These are phyloP conservation scores for Vitis hybrid DNA, from an alignment of 177 flowering plant genomes.

Conservation along the genomic window DNA sequence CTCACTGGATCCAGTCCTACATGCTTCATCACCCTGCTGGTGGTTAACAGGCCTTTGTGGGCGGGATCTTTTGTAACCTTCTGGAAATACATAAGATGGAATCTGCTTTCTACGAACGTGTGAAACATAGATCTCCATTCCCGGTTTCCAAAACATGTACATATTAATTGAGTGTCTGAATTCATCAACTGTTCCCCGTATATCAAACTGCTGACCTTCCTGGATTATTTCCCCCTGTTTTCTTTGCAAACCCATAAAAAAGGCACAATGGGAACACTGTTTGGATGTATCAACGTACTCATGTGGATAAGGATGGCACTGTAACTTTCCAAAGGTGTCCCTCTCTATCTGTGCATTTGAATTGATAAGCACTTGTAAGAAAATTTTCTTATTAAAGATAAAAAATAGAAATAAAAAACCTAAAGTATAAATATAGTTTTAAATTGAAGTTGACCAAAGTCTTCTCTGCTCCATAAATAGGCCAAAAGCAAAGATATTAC, in stretches of 20 bases:
- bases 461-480: too few relatives aligned
- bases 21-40: constrained; percentile 24
- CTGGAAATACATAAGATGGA: constrained; percentile 75
- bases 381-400: too few relatives aligned
- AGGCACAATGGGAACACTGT: constrained; percentile 68
- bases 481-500: constrained; percentile 27
- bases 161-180: constrained; percentile 61
- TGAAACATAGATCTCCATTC: constrained; percentile 84
- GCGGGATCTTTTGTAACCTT: constrained; percentile 60
- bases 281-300: constrained; percentile 65
- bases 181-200: constrained; percentile 77
- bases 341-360: constrained; percentile 64
- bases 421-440: too few relatives aligned
- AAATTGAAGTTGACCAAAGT: too few relatives aligned
- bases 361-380: neutral
- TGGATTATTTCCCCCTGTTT: constrained; percentile 60
- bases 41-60: constrained; percentile 33
- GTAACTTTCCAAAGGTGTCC: constrained; percentile 76
- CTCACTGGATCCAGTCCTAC: constrained; percentile 24
- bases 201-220: constrained; percentile 89
- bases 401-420: neutral
- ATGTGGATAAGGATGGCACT: constrained; percentile 84
- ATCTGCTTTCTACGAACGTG: constrained; percentile 77
- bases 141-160: constrained; percentile 77
- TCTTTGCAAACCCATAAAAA: constrained; percentile 92